Base-by-base conservation (phyloP, 495 filamentous ascomycete species). In the Beverwykella pulmonaria region DNA sequence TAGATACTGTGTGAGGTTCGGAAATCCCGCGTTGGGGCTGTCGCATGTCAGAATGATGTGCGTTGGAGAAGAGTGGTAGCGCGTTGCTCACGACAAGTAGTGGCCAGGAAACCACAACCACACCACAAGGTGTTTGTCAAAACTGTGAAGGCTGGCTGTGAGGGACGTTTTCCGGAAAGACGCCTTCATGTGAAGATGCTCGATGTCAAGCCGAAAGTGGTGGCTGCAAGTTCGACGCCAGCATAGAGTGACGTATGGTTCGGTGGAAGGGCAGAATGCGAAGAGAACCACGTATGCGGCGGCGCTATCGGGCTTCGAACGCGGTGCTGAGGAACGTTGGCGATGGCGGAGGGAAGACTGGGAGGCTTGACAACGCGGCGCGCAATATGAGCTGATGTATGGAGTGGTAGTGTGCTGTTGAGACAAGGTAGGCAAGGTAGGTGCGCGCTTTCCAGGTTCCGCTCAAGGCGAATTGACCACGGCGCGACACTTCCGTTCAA, bases 171-270 rank as follows among this genome's bases (percentile, higher is more conserved):
- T 47, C 26, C 52, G 58, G 25, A 62, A 50, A 49, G 25, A 46
- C 20, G 30, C 14, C 57, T 61, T 61, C 59, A 68, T 68, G 65
- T 68, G 65, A 68, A 68, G 17, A 46, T 39, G 20, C 36, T 34
- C 19, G 19, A n/a, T 52, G 29, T 32, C 34, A 1, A 19, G 27
- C 39, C 30, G 14, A n/a, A 20, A 26, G 14, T 23, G 25, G 48
- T 19, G 23, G 59, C 25, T 20, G 23, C 22, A 55, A 15, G 20
- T 44, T 65, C n/a, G 32, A 30, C 17, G 17, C 17, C 19, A 30
- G 19, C 53, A 44, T 26, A 44, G 23, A 27, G 62, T 66, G 63
- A 59, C 63, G 54, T 66, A 66, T 26, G 19, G 32, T 19, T 25
- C 48, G 44, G 47, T 19, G 30, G 22, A 30, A n/a, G 32, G 34